Base-by-base conservation (phyloP, 176 grass and related monocot genomes). In the Olyra latifolia region DNA sequence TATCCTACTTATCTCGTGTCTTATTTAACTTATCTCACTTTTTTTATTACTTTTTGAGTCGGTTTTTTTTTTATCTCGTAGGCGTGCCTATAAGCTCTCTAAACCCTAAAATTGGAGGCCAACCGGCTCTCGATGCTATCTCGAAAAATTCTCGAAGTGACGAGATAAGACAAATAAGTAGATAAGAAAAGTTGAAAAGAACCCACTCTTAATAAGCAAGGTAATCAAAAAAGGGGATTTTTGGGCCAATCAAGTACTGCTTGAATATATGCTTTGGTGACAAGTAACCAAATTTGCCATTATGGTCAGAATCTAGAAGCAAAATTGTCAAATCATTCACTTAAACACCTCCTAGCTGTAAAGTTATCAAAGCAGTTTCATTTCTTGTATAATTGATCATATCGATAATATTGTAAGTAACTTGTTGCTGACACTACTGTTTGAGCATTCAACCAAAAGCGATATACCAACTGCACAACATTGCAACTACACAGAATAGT, bases 341-440 rank as follows among this genome's bases (percentile, higher is more conserved):
- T 12, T 54, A 66, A 75, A 75, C 45, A 53, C 19, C 35, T 47
- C 17, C 35, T 52, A 27, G 16, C 15, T 53, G 9, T 25, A 20
- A 53, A 65, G 23, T 11, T 8, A 78, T 78, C 25, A 59, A 54
- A 27, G 2, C 1, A 0, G 29, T 58, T 56, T 42, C 16, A 23
- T 77, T 60, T 59, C 45, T 72, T 83, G 40, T 40, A 49, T n/a
- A 5, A 55, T 65, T 72, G 73, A 72, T 8, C 40, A 46, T 16
- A 77, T 76, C 0, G 42, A 41, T 41, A 52, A 6, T 52, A 25
- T 41, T 62, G n/a, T 47, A 42, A 19, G 16, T 4, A 3, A 35
- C 32, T 14, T 23, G 39, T 7, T 65, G 42, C 35, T 69, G 0
- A 47, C 8, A 35, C 19, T 9, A 75, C 24, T 46, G 52, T 12